Evolutionary conservation across 2,329 filamentous ascomycete species (phyloP).

Genomic region (Sporothrix dimorphospora): DNA sequence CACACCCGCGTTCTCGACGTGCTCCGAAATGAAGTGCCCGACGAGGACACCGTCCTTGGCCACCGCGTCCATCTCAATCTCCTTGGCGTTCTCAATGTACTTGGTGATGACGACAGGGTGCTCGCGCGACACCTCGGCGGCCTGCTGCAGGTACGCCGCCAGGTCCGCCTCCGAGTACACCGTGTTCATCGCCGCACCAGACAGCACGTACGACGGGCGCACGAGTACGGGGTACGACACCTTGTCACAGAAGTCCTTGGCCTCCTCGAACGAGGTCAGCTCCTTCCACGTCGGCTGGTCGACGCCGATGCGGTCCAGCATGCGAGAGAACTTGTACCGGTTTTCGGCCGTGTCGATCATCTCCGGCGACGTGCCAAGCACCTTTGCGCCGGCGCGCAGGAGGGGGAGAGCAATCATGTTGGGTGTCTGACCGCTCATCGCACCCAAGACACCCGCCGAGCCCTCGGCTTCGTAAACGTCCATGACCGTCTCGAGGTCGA

Average conservation of each 20-base stretch:
- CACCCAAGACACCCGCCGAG: conserved; percentile 83
- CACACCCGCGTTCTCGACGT: conserved; percentile 97
- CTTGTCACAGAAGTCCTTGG: conserved; percentile 80
- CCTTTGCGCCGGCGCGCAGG: conserved; percentile 85
- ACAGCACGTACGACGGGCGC: conserved; percentile 93
- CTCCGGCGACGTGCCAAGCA: conserved; percentile 93
- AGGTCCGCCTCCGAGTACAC: conserved; percentile 96
- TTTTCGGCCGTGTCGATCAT: conserved; percentile 99
- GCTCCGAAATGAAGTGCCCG: conserved; percentile 96
- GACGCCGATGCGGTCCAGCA: conserved; percentile 91
- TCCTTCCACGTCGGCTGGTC: conserved; percentile 99
- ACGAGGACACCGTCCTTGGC: conserved; percentile 87
- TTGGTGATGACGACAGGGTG: conserved; percentile 99
- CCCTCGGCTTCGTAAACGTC: conserved; percentile 91
- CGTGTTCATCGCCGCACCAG: conserved; percentile 98
- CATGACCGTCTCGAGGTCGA: conserved; percentile 83
- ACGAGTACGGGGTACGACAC: conserved; percentile 94
- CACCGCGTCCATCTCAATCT: conserved; percentile 99
- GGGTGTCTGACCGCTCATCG: conserved; percentile 95
- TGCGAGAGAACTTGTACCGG: conserved; percentile 96
- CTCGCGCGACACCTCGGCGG: conserved; percentile 88
- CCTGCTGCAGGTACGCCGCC: conserved; percentile 84
- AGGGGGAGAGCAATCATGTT: conserved; percentile 96
- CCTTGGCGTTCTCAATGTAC: conserved; percentile 99
- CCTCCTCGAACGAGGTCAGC: conserved; percentile 91